These are phyloP conservation scores for Lagenidium sp. DNA, from an alignment of 352 stramenopile genomes.

Conservation along the genomic window DNA sequence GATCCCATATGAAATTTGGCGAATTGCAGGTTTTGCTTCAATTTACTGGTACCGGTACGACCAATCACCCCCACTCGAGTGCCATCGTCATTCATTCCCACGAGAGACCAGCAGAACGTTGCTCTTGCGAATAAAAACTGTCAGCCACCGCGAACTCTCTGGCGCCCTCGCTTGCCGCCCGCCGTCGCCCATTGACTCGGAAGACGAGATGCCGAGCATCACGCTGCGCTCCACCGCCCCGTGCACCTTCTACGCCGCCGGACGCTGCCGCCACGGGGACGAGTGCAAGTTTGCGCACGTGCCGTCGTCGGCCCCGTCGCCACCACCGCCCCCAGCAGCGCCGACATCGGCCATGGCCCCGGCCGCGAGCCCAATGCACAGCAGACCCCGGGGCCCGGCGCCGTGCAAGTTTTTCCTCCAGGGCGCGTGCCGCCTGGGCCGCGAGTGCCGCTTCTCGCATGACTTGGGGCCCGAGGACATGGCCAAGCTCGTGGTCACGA, in stretches of 20 bases:
- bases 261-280: slow-evolving; percentile 62
- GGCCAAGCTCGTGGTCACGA: too few relatives aligned
- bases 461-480: neutral
- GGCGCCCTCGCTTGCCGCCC: neutral
- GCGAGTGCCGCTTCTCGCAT: slow-evolving; percentile 9
- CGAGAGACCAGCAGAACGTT: too few relatives aligned
- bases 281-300: slow-evolving; percentile 61
- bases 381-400: slow-evolving; percentile 7
- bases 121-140: slow-evolving; percentile 2
- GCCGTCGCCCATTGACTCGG: too few relatives aligned
- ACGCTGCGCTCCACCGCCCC: slow-evolving; percentile 21
- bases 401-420: too few relatives aligned
- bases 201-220: too few relatives aligned
- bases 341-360: slow-evolving; percentile 65
- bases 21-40: too few relatives aligned
- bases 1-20: too few relatives aligned
- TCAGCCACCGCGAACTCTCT: neutral
- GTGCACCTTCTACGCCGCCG: slow-evolving; percentile 57
- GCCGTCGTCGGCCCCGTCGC: slow-evolving; percentile 20
- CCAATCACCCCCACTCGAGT: too few relatives aligned
- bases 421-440: neutral
- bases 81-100: too few relatives aligned
- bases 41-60: too few relatives aligned
- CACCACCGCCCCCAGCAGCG: slow-evolving; percentile 45
- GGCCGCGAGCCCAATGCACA: slow-evolving; percentile 23